These are phyloP conservation scores for Tillandsia fasciculata DNA, from an alignment of 176 grass and related monocot species.

Conservation along the genomic window DNA sequence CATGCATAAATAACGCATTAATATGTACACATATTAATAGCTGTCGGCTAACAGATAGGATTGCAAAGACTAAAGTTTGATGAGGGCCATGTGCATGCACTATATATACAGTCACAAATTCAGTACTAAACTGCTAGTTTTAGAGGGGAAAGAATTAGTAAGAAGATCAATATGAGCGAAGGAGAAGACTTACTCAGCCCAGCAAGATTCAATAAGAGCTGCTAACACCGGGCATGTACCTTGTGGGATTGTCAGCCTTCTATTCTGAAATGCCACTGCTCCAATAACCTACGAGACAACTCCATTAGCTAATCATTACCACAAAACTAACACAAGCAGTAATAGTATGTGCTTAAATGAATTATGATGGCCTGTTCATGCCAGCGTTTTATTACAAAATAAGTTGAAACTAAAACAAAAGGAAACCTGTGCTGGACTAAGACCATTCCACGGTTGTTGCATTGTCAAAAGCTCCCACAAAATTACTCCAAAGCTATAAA, in stretches of 20 bases:
- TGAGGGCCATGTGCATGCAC: no score
- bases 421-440: slow-evolving; percentile 66
- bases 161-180: not conserved
- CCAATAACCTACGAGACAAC: slow-evolving; percentile 58
- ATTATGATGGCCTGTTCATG: not conserved
- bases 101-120: no score
- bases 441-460: slow-evolving; percentile 89
- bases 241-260: slow-evolving; percentile 62
- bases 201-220: slow-evolving; percentile 80
- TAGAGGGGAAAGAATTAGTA: no score
- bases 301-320: not conserved
- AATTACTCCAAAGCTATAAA: slow-evolving; percentile 85
- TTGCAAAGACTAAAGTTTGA: no score
- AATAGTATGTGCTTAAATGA: not conserved
- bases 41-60: no score
- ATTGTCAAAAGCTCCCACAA: slow-evolving; percentile 91
- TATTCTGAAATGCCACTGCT: slow-evolving; percentile 88
- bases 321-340: not conserved
- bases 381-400: not conserved
- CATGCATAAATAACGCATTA: no score
- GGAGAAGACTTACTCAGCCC: slow-evolving; percentile 66
- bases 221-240: slow-evolving; percentile 41
- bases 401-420: not conserved
- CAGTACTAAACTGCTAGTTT: no score
- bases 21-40: no score